Evolutionary conservation across 352 stramenopile genomes (phyloP), one percentile per base, ranked within the genome.

Genomic region (Globisporangium okanoganense): DNA sequence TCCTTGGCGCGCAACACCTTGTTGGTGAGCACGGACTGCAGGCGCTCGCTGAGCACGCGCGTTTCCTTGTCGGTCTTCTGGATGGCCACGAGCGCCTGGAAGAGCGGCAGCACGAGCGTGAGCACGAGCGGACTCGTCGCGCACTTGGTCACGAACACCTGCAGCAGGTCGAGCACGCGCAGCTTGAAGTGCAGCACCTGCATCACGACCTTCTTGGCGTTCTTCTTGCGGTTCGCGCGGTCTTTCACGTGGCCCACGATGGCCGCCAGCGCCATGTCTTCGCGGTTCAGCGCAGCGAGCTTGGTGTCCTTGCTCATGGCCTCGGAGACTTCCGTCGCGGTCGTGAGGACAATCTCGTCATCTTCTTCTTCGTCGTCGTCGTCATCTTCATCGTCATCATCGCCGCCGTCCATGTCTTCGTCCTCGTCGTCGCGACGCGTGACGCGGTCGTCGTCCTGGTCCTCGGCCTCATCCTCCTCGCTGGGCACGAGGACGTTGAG

Each of bases 131-230:
- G 50, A 35, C 62, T 70, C 49, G 72, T 65, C 0, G 62, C 56
- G 31, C 61, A 65, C 47, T 78, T 68, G 12, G 70, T 69, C 24
- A 79, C 79, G 60, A 89, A 91, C 61, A 92, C 67, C 55, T 88
- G 70, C 40, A 95, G 70, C 66, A 95, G 58, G 53, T 95, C 84
- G 22, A 95, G 56, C 33, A 94, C 84, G 36, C 86, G 86, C 54
- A 95, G 64, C 64, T 95, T 85, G 71, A 95, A 95, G 73, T 95
- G 86, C 56, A 93, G 73, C 31, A 82, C 75, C 56, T 88, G 79
- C 50, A 89, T 72, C 18, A 75, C 73, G 54, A 81, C 67, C 18
- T 71, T 73, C 71, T 93, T 91, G 29, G 77, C 70, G 56, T 89
- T 79, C 55, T 90, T 85, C 74, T 94, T 94, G 69, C 74, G 75